Base-by-base conservation (phyloP, 331 rosid genomes). In the Malus hybrid region DNA sequence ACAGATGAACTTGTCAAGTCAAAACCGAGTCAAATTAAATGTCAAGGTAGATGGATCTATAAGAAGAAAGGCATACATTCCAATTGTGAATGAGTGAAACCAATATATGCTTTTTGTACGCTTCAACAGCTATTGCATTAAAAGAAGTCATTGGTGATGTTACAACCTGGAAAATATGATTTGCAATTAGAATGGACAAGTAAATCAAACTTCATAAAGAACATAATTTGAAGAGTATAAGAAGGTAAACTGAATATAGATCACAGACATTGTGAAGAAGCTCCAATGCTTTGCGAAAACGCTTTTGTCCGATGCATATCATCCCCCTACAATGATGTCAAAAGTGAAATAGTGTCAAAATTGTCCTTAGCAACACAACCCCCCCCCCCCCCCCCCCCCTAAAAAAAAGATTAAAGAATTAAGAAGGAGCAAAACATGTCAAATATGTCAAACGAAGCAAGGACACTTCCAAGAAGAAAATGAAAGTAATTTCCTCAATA, bases 271-370 rank as follows among this genome's bases (percentile, higher is more conserved):
- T 95, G 79, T 86, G 99, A 54, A 95, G 91, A 80, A 95, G 99
- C 85, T 90, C 99, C 86, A 95, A 77, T n/a, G 97, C 97, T 85
- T 89, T 95, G 59, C 71, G 87, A 83, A 83, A 95, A 77, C 63
- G 70, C 89, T 95, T 95, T 78, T 82, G 90, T 74, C 99, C 99
- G 19, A 95, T 82, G 87, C 97, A 95, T 79, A 90, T 88, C 97
- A 95, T 95, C 62, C 99, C 97, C 75, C 99, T 92, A 80, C 71
- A 24, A 80, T 67, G 71, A 76, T 65, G 60, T 55, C 34, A 83
- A 73, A 84, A 71, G 83, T 65, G 71, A 83, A 83, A 54, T 54
- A 77, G 11, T 10, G 60, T 61, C 78, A 42, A 68, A 56, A 67
- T 64, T 70, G 32, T 77, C 73, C 71, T 65, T 71, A 32, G 12